A percentile compares a stretch with the other conserved stretches of the same genome.
Evolutionary conservation across 163 green algal species (phyloP).

Genomic region (Prototheca wickerhamii): DNA sequence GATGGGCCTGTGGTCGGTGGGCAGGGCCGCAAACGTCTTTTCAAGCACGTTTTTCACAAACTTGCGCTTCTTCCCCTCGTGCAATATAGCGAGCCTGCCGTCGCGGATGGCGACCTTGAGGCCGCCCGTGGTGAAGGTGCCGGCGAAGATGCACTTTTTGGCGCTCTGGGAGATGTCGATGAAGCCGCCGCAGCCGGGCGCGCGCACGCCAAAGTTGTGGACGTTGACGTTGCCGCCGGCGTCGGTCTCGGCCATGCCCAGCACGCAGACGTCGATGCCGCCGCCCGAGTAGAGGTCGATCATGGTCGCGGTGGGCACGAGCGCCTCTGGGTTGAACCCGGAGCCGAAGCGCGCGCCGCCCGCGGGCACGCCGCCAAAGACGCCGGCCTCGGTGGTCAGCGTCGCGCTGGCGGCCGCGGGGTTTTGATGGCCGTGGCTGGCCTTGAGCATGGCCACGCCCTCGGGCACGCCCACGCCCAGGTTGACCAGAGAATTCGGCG

Average conservation of each 20-base stretch:
- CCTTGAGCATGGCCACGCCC: slow-evolving; percentile 39
- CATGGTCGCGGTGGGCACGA: slow-evolving; percentile 23
- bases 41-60: slow-evolving; percentile 30
- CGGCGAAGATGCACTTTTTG: slow-evolving; percentile 38
- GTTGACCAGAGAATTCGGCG: slow-evolving; percentile 35
- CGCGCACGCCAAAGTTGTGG: slow-evolving; percentile 22
- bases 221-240: slow-evolving; percentile 37
- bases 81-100: slow-evolving; percentile 26
- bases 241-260: slow-evolving; percentile 42
- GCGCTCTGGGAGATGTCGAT: slow-evolving; percentile 47
- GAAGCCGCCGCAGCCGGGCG: slow-evolving; percentile 44
- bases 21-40: slow-evolving; percentile 40
- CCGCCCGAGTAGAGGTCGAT: slow-evolving; percentile 45
- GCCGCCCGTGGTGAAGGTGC: slow-evolving; percentile 40
- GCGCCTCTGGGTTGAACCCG: slow-evolving; percentile 21
- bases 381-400: slow-evolving; percentile 43
- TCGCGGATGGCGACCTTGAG: slow-evolving; percentile 32
- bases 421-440: slow-evolving; percentile 23
- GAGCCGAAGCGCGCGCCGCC: slow-evolving; percentile 38
- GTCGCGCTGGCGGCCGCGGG: slow-evolving; percentile 19
- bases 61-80: slow-evolving; percentile 35
- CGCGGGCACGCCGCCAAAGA: slow-evolving; percentile 36
- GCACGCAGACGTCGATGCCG: slow-evolving; percentile 34
- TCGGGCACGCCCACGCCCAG: slow-evolving; percentile 50
- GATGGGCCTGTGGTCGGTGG: slow-evolving; percentile 1